Percentiles rank a stretch among this genome's conserved stretches.
Evolutionary conservation across 2,329 filamentous ascomycete genomes (phyloP).

Genomic region (Acrocalymma vagum): DNA sequence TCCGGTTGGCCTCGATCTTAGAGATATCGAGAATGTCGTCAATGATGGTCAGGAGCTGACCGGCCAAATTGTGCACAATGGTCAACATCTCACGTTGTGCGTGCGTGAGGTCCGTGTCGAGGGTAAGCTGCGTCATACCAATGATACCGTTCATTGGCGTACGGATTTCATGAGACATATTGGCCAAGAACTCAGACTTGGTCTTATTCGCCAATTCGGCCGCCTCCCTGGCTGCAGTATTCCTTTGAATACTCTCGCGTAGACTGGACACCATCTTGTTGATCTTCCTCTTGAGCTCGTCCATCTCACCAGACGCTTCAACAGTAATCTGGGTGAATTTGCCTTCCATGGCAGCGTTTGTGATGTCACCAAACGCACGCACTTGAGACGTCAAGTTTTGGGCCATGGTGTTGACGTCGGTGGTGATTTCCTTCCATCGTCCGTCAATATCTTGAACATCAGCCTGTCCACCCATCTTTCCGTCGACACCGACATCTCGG

Average conservation of each 20-base stretch:
- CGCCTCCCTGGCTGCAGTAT: conserved; percentile 93
- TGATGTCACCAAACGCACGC: conserved; percentile 96
- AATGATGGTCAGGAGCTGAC: conserved; percentile 95
- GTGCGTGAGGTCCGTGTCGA: conserved; percentile 91
- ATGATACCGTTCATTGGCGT: conserved; percentile 99
- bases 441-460: conserved; percentile 92
- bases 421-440: conserved; percentile 98
- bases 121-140: conserved; percentile 94
- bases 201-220: conserved; percentile 97
- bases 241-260: conserved; percentile 94
- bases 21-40: conserved; percentile 78
- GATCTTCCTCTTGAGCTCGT: conserved; percentile 98
- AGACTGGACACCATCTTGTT: conserved; percentile 99
- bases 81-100: conserved; percentile 99
- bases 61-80: conserved; percentile 95
- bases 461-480: conserved; percentile 97
- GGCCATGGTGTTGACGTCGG: conserved; percentile 91
- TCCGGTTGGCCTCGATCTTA: conserved; percentile 90
- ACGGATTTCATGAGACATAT: conserved; percentile 98
- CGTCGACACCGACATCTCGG: conserved; percentile 95
- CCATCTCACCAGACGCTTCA: conserved; percentile 98
- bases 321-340: conserved; percentile 98
- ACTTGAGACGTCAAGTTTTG: conserved; percentile 92
- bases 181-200: conserved; percentile 97
- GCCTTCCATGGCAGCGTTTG: conserved; percentile 95